Conservation (phyloP, 176 grass and related monocot genomes). For the Juncus inflexus region DNA sequence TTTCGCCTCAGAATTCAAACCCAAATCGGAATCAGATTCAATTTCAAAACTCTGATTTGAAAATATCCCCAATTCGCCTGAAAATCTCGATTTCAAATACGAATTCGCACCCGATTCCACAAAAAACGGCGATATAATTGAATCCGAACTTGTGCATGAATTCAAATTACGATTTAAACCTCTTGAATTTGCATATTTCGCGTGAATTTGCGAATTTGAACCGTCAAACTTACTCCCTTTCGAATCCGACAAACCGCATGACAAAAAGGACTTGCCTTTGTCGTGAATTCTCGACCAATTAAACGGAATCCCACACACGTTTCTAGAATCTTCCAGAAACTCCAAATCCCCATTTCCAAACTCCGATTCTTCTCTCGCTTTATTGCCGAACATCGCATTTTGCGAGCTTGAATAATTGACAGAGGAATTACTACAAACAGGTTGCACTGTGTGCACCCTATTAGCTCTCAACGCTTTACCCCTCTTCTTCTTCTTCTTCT, state of each 20-base stretch:
- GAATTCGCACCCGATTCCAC: constrained; percentile 35
- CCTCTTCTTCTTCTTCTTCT: constrained; percentile 29
- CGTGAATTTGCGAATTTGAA: constrained; percentile 30
- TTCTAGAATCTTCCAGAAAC: constrained; percentile 43
- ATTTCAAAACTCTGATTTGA: constrained; percentile 61
- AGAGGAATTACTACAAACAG: constrained; percentile 32
- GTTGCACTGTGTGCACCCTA: constrained; percentile 18
- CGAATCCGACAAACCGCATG: constrained; percentile 74
- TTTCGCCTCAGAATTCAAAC: constrained; percentile 38
- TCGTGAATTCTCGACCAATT: constrained; percentile 95
- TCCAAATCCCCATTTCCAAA: constrained; percentile 44
- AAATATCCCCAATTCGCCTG: constrained; percentile 75
- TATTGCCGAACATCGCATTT: constrained; percentile 58
- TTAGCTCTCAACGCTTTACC: constrained; percentile 7
- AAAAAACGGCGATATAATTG: constrained; percentile 61
- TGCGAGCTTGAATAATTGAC: constrained; percentile 64
- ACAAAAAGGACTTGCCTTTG: constrained; percentile 80
- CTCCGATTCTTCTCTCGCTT: constrained; percentile 23
- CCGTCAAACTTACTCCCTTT: constrained; percentile 38
- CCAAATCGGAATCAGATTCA: constrained; percentile 56
- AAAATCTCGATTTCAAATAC: constrained; percentile 40
- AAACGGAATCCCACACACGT: constrained; percentile 90
- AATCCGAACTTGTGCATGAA: constrained; percentile 67
- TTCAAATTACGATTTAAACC: constrained; percentile 50
- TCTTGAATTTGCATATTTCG: constrained; percentile 29